These are phyloP conservation scores for Arachis monticola DNA, from an alignment of 331 rosid genomes.

Conservation along the genomic window DNA sequence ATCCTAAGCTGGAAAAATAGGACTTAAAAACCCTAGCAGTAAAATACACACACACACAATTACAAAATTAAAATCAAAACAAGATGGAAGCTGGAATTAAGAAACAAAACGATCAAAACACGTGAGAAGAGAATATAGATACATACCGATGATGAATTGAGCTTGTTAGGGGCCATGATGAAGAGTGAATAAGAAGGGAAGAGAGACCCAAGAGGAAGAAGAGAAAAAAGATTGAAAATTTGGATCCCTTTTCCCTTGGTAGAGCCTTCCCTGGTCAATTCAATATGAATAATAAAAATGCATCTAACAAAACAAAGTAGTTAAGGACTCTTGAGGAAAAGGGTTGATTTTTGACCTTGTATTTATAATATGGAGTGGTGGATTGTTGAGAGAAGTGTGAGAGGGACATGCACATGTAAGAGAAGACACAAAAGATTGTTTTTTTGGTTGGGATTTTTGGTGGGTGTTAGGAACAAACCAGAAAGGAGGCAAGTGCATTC, in stretches of 20 bases:
- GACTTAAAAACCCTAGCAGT: constrained; percentile 39
- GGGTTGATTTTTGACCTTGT: constrained; percentile 1
- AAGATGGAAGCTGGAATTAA: constrained; percentile 8
- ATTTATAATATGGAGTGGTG: background rate
- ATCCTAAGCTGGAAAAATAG: constrained; percentile 12
- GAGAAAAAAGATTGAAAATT: constrained; percentile 14
- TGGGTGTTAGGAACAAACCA: background rate
- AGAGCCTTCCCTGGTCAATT: constrained; percentile 16
- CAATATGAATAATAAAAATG: background rate
- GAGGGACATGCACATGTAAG: constrained; percentile 13
- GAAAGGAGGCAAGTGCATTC: background rate
- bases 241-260: constrained; percentile 6
- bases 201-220: background rate
- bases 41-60: background rate
- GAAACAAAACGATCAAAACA: background rate
- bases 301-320: background rate
- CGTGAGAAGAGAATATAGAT: background rate
- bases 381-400: background rate
- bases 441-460: background rate
- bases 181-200: background rate
- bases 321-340: background rate
- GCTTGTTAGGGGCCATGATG: constrained; percentile 52
- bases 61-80: background rate
- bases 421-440: background rate
- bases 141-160: constrained; percentile 46